phyloP scores from a whole-genome alignment of 768 basidiomycete species.

The Clitopilus hobsonii region DNA sequence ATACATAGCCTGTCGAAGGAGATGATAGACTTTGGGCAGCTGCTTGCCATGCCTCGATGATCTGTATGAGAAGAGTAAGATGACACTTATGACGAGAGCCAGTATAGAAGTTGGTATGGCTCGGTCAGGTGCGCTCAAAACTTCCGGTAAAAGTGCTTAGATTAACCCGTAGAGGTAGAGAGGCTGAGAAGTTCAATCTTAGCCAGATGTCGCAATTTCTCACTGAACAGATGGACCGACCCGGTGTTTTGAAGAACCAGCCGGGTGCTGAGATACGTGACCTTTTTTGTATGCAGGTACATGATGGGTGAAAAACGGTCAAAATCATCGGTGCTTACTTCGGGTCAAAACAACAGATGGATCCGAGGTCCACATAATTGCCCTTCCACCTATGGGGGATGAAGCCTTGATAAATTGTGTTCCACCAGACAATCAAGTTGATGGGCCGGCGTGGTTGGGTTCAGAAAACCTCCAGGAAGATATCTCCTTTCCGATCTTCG shows the following conservation, averaged over 20 bases:
- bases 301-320: neutral
- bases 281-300: neutral
- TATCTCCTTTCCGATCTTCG: slow-evolving; percentile 70
- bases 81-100: no score
- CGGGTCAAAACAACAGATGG: neutral
- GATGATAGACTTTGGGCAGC: neutral
- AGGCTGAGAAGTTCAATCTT: no score
- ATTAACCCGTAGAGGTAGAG: no score
- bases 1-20: neutral
- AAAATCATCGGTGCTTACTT: neutral
- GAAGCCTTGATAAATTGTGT: neutral
- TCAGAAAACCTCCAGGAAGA: slow-evolving; percentile 38
- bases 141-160: no score
- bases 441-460: slow-evolving; percentile 3
- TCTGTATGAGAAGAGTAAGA: no score
- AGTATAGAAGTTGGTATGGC: neutral
- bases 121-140: neutral
- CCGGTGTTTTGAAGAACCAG: neutral
- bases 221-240: neutral
- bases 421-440: slow-evolving; percentile 6
- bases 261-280: neutral
- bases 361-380: slow-evolving; percentile 1
- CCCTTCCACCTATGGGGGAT: neutral
- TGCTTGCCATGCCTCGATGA: neutral
- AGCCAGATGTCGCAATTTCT: no score